Conservation (phyloP, 768 basidiomycete genomes). For the Mrakia blollopis region DNA sequence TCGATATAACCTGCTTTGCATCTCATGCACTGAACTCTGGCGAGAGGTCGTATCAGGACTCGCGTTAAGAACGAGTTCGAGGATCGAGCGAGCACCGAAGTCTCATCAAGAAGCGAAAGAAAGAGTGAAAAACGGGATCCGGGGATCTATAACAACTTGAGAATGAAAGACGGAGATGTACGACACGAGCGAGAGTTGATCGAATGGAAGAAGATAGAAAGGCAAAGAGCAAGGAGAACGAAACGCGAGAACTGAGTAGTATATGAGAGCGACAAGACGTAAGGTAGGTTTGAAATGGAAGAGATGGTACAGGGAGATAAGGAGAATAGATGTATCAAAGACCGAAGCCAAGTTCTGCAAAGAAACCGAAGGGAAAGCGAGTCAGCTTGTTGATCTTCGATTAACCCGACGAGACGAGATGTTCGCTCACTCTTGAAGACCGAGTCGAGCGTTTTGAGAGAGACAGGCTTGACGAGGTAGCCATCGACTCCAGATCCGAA, state of each 20-base stretch:
- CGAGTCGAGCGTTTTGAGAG: constrained; percentile 81
- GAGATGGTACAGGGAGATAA: not conserved
- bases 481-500: constrained; percentile 92
- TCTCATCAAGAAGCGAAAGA: not conserved
- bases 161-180: not conserved
- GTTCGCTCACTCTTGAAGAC: constrained; percentile 47
- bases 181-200: no score
- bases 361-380: not conserved
- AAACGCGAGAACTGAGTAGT: not conserved
- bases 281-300: not conserved
- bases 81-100: no score
- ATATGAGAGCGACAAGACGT: no score
- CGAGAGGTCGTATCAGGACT: no score
- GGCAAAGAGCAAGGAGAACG: not conserved
- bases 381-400: no score
- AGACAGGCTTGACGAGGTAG: constrained; percentile 75
- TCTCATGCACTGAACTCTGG: no score
- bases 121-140: not conserved
- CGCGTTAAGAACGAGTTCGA: no score
- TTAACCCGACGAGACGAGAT: not conserved
- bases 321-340: not conserved
- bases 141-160: not conserved
- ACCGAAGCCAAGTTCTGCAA: constrained; percentile 18
- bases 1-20: no score
- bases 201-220: not conserved